These are phyloP conservation scores for Paecilomyces sp. DNA, from an alignment of 2,329 filamentous ascomycete species.

Conservation along the genomic window DNA sequence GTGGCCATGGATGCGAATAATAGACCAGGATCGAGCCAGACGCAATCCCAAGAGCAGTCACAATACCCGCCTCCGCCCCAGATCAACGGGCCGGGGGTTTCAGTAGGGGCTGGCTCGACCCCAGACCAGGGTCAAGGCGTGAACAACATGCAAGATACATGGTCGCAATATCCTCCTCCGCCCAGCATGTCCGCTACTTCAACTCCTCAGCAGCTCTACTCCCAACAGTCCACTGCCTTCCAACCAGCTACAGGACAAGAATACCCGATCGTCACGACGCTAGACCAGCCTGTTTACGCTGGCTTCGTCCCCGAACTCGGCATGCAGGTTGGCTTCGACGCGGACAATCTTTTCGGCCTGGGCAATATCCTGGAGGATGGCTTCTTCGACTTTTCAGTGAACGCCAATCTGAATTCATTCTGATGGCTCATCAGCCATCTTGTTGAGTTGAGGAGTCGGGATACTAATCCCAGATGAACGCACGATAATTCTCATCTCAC, in stretches of 20 bases:
- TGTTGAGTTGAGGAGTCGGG: not conserved
- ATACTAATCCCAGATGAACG: not conserved
- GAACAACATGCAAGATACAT: slow-evolving; percentile 3
- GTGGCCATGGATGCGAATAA: slow-evolving; percentile 29
- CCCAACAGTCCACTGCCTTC: slow-evolving; percentile 1
- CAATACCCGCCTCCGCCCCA: not conserved
- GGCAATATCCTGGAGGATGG: slow-evolving; percentile 27
- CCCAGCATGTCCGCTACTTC: slow-evolving; percentile 7
- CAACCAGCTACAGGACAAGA: not conserved
- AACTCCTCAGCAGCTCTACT: slow-evolving; percentile 5
- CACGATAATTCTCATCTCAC: not conserved
- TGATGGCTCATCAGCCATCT: not conserved
- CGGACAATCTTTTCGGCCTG: slow-evolving; percentile 22
- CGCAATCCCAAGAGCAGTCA: not conserved
- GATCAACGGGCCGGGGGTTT: not conserved
- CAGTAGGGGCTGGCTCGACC: not conserved
- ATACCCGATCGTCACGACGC: slow-evolving; percentile 8
- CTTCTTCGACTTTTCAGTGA: slow-evolving; percentile 14
- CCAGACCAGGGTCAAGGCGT: not conserved
- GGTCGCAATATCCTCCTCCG: slow-evolving; percentile 5
- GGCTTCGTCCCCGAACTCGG: slow-evolving; percentile 19
- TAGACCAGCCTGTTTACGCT: slow-evolving; percentile 8
- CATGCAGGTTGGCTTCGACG: slow-evolving; percentile 17
- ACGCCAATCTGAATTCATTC: slow-evolving; percentile 7
- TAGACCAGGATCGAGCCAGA: not conserved